Base-by-base conservation (phyloP, 177 flowering plant genomes). In the Vitis hybrid region DNA sequence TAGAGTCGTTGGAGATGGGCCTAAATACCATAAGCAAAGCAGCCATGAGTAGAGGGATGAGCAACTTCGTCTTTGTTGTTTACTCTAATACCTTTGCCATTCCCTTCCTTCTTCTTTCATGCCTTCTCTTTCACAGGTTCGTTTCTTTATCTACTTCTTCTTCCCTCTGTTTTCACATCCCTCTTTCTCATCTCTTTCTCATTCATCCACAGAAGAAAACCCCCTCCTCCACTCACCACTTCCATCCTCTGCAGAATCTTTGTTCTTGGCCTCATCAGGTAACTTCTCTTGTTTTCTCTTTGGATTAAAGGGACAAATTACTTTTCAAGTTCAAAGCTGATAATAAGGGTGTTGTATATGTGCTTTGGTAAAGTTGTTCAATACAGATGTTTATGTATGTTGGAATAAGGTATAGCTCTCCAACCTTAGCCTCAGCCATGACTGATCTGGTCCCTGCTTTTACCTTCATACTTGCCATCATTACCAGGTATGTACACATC, bases 361-460 rank as follows among this genome's bases (percentile, higher is more conserved):
- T 40, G 46, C 7, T 40, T 40, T 7, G 46, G 46, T 40, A 7
- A 3, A 40, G 56, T 15, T 6, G 16, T 15, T 54, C 16, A 4
- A 30, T 19, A 51, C 74, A 75, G 67, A 48, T 62, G 16, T 71
- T 50, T 15, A 19, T 32, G 66, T 64, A 62, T n/a, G 3, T 52
- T 46, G 78, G 78, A 8, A 66, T 75, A 12, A 55, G 24, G 21
- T 66, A 75, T 50, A 62, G 74, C 71, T 75, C 78, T 62, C 78
- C 78, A n/a, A 67, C 74, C 32, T 18, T 75, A 40, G 56, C 74
- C 16, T 59, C 78, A 2, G 74, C 70, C 8, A 70, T 75, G 67
- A 10, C 9, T 4, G 66, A 75, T 57, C 67, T 75, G 11, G 24
- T 60, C 13, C 78, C 78, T 3, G 78, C 74, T 30, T 75, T 75